A percentile compares a stretch with the other conserved stretches of the same genome.
phyloP scores from a whole-genome alignment of 2,329 filamentous ascomycete genomes.

The Nothopassalora personata region DNA sequence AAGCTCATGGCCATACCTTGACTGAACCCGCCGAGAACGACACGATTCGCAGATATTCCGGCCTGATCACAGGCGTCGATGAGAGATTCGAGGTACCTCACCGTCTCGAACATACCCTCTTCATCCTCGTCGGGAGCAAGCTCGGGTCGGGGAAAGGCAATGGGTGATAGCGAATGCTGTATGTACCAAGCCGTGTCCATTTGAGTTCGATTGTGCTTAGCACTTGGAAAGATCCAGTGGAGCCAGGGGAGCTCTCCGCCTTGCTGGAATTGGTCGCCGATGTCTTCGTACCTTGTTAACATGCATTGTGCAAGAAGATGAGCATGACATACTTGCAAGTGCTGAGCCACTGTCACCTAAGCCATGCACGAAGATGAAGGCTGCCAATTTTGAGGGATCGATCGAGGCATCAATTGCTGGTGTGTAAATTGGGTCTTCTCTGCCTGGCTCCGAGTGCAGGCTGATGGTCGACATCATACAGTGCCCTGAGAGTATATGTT shows the following conservation, averaged over 20 bases:
- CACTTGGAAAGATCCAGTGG: constrained; percentile 46
- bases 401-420: constrained; percentile 27
- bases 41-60: constrained; percentile 39
- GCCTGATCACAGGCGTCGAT: constrained; percentile 39
- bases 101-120: constrained; percentile 37
- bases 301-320: not conserved
- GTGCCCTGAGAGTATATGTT: not conserved
- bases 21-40: constrained; percentile 46
- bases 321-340: constrained; percentile 31
- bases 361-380: constrained; percentile 38
- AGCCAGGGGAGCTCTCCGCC: constrained; percentile 43
- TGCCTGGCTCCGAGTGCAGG: constrained; percentile 4
- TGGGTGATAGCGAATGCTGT: constrained; percentile 34
- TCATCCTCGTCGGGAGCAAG: constrained; percentile 46
- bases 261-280: constrained; percentile 44
- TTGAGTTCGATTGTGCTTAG: constrained; percentile 41
- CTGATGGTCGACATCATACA: not conserved
- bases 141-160: constrained; percentile 38
- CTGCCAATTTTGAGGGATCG: constrained; percentile 32
- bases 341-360: constrained; percentile 43
- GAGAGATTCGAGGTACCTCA: constrained; percentile 39
- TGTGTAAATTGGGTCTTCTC: constrained; percentile 31
- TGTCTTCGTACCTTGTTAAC: constrained; percentile 26
- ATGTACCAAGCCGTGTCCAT: constrained; percentile 44
- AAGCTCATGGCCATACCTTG: constrained; percentile 45